phyloP scores from a whole-genome alignment of 306 rosid species.

The Malus asiatica region DNA sequence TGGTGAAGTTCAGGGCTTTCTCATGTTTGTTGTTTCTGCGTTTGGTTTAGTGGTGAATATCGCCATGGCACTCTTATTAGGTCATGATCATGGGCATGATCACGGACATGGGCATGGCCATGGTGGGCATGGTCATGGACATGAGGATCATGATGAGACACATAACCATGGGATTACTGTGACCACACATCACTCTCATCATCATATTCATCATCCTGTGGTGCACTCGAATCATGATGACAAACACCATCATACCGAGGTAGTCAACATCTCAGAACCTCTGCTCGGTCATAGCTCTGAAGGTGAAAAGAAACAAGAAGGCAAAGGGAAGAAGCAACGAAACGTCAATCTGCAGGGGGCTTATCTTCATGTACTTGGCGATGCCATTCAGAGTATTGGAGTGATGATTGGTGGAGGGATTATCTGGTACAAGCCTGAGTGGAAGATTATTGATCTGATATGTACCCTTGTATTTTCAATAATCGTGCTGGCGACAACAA shows the following conservation, averaged over 20 bases:
- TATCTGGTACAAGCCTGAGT: constrained; percentile 46
- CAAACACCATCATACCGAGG: constrained; percentile 15
- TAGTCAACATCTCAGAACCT: constrained; percentile 14
- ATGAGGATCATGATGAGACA: constrained; percentile 7
- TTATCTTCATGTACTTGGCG: constrained; percentile 57
- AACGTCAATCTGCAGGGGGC: constrained; percentile 53
- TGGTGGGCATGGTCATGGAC: constrained; percentile 4
- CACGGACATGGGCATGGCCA: constrained; percentile 30
- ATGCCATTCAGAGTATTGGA: constrained; percentile 48
- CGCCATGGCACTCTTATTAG: constrained; percentile 49
- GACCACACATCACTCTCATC: constrained; percentile 5
- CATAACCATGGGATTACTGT: constrained; percentile 6
- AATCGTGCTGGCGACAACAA: constrained; percentile 34
- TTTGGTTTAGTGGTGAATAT: constrained; percentile 49
- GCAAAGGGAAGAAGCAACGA: constrained; percentile 13
- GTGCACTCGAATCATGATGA: background rate
- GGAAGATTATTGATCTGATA: constrained; percentile 44
- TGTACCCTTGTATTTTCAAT: constrained; percentile 38
- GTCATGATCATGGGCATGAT: constrained; percentile 37
- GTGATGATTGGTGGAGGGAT: constrained; percentile 63
- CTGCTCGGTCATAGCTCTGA: constrained; percentile 29
- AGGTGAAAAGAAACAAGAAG: constrained; percentile 6
- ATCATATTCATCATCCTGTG: constrained; percentile 4
- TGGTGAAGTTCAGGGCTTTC: constrained; percentile 48
- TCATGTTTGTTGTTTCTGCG: constrained; percentile 52